phyloP scores from a whole-genome alignment of 768 basidiomycete species.

The Panus rudis region DNA sequence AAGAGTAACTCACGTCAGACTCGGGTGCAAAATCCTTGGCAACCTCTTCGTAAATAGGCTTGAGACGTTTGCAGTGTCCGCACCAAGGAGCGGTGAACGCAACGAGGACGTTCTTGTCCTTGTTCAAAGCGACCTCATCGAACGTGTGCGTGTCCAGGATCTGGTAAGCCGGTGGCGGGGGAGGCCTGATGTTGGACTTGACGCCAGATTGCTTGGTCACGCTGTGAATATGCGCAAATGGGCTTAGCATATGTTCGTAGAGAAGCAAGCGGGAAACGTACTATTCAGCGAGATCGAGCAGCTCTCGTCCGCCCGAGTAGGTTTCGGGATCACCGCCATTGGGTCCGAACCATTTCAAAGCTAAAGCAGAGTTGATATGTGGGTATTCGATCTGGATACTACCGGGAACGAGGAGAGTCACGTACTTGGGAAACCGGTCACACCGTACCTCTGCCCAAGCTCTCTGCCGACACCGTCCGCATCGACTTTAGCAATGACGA shows the following conservation, averaged over 20 bases:
- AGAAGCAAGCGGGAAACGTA: slow-evolving; percentile 31
- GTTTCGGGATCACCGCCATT: slow-evolving; percentile 53
- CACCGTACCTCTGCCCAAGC: slow-evolving; percentile 70
- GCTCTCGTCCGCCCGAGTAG: slow-evolving; percentile 75
- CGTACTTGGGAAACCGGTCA: slow-evolving; percentile 84
- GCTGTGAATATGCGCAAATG: slow-evolving; percentile 31
- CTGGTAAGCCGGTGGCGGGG: slow-evolving; percentile 64
- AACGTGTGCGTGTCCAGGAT: slow-evolving; percentile 70
- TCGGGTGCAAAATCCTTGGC: slow-evolving; percentile 76
- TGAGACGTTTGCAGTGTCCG: slow-evolving; percentile 90
- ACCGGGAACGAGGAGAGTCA: slow-evolving; percentile 15
- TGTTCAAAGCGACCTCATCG: slow-evolving; percentile 63
- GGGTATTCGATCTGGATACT: background rate
- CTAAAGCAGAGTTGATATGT: slow-evolving; percentile 31
- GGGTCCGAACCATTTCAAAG: slow-evolving; percentile 85
- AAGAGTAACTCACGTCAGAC: slow-evolving; percentile 47
- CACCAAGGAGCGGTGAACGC: slow-evolving; percentile 86
- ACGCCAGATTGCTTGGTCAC: slow-evolving; percentile 69
- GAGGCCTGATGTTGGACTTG: slow-evolving; percentile 83
- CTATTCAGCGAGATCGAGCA: slow-evolving; percentile 72
- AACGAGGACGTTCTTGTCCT: slow-evolving; percentile 77
- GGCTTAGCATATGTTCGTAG: background rate
- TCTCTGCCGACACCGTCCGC: slow-evolving; percentile 82
- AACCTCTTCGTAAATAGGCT: slow-evolving; percentile 82
- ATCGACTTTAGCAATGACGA: slow-evolving; percentile 87